Evolutionary conservation across 495 filamentous ascomycete species (phyloP).

Genomic region (Tricharina praecox): DNA sequence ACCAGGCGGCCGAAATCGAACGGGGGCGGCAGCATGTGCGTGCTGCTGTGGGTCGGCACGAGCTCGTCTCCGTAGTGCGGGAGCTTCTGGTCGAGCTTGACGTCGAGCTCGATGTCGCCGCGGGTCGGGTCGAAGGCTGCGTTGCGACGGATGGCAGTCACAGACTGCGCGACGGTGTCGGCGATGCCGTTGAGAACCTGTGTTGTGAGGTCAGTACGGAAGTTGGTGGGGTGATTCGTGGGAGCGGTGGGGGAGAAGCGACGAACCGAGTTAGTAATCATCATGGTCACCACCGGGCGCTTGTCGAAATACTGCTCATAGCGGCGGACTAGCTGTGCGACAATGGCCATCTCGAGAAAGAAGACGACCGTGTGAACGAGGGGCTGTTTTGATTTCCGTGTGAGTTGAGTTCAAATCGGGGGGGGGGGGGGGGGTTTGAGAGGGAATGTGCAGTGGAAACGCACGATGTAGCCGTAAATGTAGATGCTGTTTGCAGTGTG

Average conservation of each 20-base stretch:
- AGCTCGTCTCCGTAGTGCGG: constrained; percentile 31
- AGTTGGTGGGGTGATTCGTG: neutral
- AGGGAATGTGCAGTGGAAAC: too few species aligned
- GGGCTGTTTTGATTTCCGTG: too few species aligned
- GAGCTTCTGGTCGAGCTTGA: constrained; percentile 64
- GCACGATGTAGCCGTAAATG: too few species aligned
- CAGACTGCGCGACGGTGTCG: constrained; percentile 86
- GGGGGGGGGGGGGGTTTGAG: too few species aligned
- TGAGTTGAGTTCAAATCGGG: too few species aligned
- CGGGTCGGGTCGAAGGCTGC: constrained; percentile 42
- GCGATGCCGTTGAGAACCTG: constrained; percentile 42
- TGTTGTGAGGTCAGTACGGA: too few species aligned
- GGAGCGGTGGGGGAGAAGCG: neutral
- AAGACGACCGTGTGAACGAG: constrained; percentile 73
- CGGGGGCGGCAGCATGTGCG: constrained; percentile 47
- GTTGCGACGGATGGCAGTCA: constrained; percentile 63
- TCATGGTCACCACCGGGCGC: constrained; percentile 70
- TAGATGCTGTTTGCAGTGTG: too few species aligned
- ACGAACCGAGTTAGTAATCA: constrained; percentile 85
- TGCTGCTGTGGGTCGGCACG: constrained; percentile 37
- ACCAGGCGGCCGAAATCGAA: constrained; percentile 92
- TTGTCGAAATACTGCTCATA: constrained; percentile 83
- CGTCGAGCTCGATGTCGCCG: constrained; percentile 45
- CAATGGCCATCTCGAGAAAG: constrained; percentile 69
- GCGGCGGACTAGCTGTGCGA: constrained; percentile 38